These are phyloP conservation scores for Cladosporium colombiae DNA, from an alignment of 2,329 filamentous ascomycete species.

Conservation along the genomic window DNA sequence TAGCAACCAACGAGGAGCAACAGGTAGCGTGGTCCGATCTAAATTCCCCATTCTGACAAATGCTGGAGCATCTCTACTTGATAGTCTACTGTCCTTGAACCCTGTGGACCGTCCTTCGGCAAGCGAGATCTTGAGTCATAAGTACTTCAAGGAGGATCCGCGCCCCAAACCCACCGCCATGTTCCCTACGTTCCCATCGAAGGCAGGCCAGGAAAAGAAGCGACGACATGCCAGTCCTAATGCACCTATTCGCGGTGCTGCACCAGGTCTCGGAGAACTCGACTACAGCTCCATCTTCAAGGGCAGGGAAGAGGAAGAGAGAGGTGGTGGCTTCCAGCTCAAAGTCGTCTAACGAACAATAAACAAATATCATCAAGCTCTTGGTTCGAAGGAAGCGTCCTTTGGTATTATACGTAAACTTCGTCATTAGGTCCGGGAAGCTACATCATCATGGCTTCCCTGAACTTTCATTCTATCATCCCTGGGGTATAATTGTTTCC, in stretches of 20 bases:
- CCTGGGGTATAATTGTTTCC: constrained; percentile 11
- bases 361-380: not conserved
- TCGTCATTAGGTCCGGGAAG: constrained; percentile 3
- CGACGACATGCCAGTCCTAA: constrained; percentile 73
- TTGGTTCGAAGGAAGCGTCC: not conserved
- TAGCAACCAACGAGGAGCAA: constrained; percentile 47
- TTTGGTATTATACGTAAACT: constrained; percentile 11
- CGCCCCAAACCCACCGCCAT: constrained; percentile 85
- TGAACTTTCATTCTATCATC: constrained; percentile 8
- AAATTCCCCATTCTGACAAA: constrained; percentile 80
- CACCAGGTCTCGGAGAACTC: constrained; percentile 40
- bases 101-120: constrained; percentile 72
- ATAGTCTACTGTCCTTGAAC: constrained; percentile 70
- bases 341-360: constrained; percentile 31
- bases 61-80: constrained; percentile 70
- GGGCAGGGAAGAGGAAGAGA: constrained; percentile 49
- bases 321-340: constrained; percentile 49
- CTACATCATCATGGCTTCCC: not conserved
- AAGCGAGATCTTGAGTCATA: constrained; percentile 71
- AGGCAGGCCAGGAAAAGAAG: constrained; percentile 85
- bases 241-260: constrained; percentile 73
- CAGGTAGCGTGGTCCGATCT: constrained; percentile 61
- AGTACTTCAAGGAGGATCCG: constrained; percentile 87
- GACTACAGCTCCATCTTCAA: constrained; percentile 54
- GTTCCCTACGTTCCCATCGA: constrained; percentile 96